Conservation (phyloP, 2,329 filamentous ascomycete genomes). For the Monilinia aucupariae region DNA sequence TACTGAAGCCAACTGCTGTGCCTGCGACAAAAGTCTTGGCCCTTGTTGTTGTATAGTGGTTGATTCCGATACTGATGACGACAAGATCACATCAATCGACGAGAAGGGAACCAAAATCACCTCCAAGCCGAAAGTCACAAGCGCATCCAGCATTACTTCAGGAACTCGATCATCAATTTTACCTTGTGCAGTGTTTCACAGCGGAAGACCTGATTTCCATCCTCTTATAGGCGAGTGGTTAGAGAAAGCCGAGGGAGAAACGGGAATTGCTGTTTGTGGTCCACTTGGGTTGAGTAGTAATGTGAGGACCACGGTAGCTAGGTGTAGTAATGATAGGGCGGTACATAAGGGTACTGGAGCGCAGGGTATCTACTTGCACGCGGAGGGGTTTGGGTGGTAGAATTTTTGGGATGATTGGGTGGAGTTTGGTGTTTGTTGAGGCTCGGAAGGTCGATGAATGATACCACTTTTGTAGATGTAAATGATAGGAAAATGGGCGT, state of each 20-base stretch:
- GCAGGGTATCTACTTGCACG: constrained; percentile 56
- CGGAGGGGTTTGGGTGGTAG: constrained; percentile 54
- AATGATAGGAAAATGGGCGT: neutral
- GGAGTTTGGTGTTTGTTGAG: neutral
- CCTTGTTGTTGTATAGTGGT: constrained; percentile 23
- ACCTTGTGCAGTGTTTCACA: constrained; percentile 8
- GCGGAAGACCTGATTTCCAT: constrained; percentile 46
- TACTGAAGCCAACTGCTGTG: constrained; percentile 17
- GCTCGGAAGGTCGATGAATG: neutral
- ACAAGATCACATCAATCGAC: neutral
- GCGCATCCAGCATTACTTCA: constrained; percentile 18
- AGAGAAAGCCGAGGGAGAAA: constrained; percentile 55
- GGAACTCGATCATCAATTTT: constrained; percentile 33
- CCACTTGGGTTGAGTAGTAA: constrained; percentile 49
- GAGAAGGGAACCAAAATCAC: constrained; percentile 14
- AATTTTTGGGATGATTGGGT: neutral
- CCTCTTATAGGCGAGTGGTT: constrained; percentile 48
- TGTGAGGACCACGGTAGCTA: constrained; percentile 50
- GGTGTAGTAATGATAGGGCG: constrained; percentile 53
- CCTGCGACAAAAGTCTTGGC: constrained; percentile 23
- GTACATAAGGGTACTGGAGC: constrained; percentile 61
- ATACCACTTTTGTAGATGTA: neutral
- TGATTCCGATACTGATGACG: constrained; percentile 1
- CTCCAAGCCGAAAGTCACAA: constrained; percentile 9
- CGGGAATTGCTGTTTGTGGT: constrained; percentile 56